Evolutionary conservation across 2,329 filamentous ascomycete genomes (phyloP).

Genomic region (Pyrenophora seminiperda): DNA sequence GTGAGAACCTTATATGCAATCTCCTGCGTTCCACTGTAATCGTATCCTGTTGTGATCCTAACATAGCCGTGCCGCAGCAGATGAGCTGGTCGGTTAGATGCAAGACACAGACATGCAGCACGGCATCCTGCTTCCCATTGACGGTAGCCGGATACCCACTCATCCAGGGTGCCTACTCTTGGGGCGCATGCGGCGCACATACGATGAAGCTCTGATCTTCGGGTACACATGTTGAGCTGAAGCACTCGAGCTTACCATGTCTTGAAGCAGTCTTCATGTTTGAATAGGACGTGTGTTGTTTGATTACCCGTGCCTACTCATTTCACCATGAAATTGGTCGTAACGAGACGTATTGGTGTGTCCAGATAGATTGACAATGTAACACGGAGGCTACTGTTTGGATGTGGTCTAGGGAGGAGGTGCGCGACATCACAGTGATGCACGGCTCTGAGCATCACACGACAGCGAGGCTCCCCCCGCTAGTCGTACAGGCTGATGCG

Average conservation of each 20-base stretch:
- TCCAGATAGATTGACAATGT: constrained; percentile 9
- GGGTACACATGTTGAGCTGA: background rate
- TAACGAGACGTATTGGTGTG: background rate
- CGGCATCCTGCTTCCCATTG: constrained; percentile 27
- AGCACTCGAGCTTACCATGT: background rate
- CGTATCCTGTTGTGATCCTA: constrained; percentile 4
- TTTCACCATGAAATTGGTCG: background rate
- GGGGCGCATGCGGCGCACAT: constrained; percentile 4
- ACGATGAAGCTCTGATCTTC: background rate
- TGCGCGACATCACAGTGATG: constrained; percentile 11
- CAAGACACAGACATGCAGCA: constrained; percentile 26
- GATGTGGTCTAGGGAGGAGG: constrained; percentile 8
- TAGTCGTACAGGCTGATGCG: constrained; percentile 21
- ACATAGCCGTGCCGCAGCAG: constrained; percentile 2
- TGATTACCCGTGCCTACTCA: background rate
- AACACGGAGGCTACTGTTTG: constrained; percentile 8
- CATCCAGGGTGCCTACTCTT: background rate
- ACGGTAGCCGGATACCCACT: constrained; percentile 2
- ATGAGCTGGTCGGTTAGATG: constrained; percentile 13
- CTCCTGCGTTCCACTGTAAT: constrained; percentile 3
- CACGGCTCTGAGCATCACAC: constrained; percentile 20
- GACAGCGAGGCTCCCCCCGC: constrained; percentile 17
- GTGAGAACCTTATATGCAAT: constrained; percentile 23
- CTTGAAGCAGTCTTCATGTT: background rate
- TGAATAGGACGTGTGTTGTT: background rate